phyloP scores from a whole-genome alignment of 2,329 filamentous ascomycete species.

The Pseudogymnoascus sp. region DNA sequence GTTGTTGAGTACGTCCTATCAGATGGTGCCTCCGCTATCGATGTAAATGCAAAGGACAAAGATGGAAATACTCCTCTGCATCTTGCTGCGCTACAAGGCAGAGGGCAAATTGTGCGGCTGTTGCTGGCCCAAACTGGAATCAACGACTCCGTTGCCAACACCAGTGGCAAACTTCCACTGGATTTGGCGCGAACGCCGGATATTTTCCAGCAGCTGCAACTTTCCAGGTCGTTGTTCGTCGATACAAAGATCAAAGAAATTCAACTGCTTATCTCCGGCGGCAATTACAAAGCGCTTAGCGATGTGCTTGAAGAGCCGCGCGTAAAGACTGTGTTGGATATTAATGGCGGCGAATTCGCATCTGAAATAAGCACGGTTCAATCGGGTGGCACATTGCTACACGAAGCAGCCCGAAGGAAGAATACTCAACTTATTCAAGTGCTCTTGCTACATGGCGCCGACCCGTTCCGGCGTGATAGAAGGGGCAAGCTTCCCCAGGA shows the following conservation, averaged over 20 bases:
- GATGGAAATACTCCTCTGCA: slow-evolving; percentile 94
- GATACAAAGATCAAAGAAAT: slow-evolving; percentile 79
- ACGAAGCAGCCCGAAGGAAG: slow-evolving; percentile 83
- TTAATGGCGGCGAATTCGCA: slow-evolving; percentile 83
- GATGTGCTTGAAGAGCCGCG: slow-evolving; percentile 74
- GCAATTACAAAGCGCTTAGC: slow-evolving; percentile 70
- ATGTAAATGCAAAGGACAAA: slow-evolving; percentile 82
- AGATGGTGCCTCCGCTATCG: slow-evolving; percentile 55
- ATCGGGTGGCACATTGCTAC: slow-evolving; percentile 81
- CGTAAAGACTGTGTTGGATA: slow-evolving; percentile 78
- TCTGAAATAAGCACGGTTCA: slow-evolving; percentile 71
- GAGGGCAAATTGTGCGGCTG: slow-evolving; percentile 70
- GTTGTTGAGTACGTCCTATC: slow-evolving; percentile 94
- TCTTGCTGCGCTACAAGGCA: slow-evolving; percentile 73
- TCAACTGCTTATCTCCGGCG: slow-evolving; percentile 63
- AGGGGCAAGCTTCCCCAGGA: slow-evolving; percentile 95
- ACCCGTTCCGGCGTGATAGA: slow-evolving; percentile 89
- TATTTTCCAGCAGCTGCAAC: slow-evolving; percentile 90
- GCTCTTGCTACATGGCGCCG: slow-evolving; percentile 83
- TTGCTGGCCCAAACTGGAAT: slow-evolving; percentile 74
- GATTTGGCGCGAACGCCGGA: slow-evolving; percentile 87
- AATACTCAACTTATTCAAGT: slow-evolving; percentile 84
- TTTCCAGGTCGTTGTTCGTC: slow-evolving; percentile 80
- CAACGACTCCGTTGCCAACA: slow-evolving; percentile 82
- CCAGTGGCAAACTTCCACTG: slow-evolving; percentile 73